A percentile compares a stretch with the other conserved stretches of the same genome.
Evolutionary conservation across 257 asterid species (phyloP).

Genomic region (Salvia miltiorrhiza): DNA sequence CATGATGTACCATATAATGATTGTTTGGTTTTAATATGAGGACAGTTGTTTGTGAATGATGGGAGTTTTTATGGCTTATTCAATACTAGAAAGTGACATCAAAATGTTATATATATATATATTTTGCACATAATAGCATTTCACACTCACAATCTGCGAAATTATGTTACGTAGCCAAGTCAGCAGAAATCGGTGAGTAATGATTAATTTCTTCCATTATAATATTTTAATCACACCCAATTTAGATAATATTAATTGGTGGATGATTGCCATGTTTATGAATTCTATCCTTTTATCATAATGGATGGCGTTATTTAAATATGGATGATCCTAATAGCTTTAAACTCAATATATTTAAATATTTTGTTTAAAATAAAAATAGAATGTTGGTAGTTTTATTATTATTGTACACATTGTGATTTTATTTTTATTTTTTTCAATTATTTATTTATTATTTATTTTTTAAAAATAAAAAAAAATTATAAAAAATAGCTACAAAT

Average conservation of each 20-base stretch:
- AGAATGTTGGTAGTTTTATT: no score
- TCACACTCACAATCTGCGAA: slow-evolving; percentile 1
- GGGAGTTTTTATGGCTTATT: slow-evolving; percentile 22
- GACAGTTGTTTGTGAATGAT: slow-evolving; percentile 33
- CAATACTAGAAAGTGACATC: slow-evolving; percentile 27
- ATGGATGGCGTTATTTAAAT: no score
- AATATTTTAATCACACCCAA: neutral
- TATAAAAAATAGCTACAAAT: no score
- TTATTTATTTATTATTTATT: no score
- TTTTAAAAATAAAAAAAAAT: no score
- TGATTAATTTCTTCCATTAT: neutral
- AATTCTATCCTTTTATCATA: no score
- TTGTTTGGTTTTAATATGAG: slow-evolving; percentile 15
- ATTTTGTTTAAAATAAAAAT: no score
- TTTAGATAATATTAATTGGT: neutral
- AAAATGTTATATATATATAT: neutral
- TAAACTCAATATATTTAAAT: no score
- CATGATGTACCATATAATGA: slow-evolving; percentile 24
- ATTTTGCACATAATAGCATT: slow-evolving; percentile 13
- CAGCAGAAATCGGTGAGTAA: slow-evolving; percentile 8
- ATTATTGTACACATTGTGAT: no score
- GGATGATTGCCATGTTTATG: no score
- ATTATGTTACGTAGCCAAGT: neutral
- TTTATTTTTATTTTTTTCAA: no score
- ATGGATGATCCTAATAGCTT: no score